Conservation (phyloP, 495 filamentous ascomycete genomes). For the Niebla homalea region DNA sequence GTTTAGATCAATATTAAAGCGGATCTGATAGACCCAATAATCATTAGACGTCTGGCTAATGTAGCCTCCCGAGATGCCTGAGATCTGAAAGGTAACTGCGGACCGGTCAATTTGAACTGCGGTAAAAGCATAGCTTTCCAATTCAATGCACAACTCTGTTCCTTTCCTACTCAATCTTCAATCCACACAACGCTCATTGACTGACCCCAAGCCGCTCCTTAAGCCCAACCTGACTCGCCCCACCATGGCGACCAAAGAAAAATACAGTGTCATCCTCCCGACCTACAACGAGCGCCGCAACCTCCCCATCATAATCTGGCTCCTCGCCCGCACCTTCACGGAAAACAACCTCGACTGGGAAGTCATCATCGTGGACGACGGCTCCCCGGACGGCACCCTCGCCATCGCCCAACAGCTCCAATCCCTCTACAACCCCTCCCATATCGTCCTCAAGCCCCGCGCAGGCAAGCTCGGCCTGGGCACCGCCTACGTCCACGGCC, state of each 20-base stretch:
- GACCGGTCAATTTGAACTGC: too few species aligned
- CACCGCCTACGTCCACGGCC: constrained; percentile 91
- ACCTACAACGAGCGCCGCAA: constrained; percentile 98
- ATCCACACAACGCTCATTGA: neutral
- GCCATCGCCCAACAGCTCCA: constrained; percentile 79
- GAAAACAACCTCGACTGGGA: constrained; percentile 94
- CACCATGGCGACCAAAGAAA: constrained; percentile 43
- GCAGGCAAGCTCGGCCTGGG: constrained; percentile 91
- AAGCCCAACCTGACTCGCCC: neutral
- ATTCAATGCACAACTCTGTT: too few species aligned
- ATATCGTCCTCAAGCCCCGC: constrained; percentile 73
- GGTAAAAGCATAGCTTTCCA: too few species aligned
- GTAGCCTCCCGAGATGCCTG: too few species aligned
- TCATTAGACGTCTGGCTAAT: too few species aligned
- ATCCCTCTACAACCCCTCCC: constrained; percentile 58
- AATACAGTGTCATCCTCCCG: constrained; percentile 93
- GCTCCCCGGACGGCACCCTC: constrained; percentile 90
- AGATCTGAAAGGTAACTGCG: too few species aligned
- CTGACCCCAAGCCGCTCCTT: constrained; percentile 3
- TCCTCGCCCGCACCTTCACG: constrained; percentile 80
- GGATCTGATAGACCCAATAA: too few species aligned
- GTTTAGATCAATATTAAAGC: too few species aligned
- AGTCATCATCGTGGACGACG: constrained; percentile 94
- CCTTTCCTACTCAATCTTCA: too few species aligned
- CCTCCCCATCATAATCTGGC: constrained; percentile 88